These are phyloP conservation scores for Talinum fruticosum DNA, from an alignment of 148 eudicot genomes.

Conservation along the genomic window DNA sequence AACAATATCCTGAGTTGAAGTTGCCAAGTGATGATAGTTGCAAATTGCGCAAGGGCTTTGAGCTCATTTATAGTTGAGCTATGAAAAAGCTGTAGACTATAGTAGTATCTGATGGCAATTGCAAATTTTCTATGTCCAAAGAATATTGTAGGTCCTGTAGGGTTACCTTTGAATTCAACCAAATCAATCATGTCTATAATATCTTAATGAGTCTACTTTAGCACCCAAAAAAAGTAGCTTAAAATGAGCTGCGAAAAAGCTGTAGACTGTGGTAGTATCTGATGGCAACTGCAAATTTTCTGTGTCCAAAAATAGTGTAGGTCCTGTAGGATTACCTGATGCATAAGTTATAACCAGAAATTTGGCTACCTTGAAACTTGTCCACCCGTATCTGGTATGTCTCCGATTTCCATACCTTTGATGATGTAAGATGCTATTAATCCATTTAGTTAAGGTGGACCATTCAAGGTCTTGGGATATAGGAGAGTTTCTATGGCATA, in stretches of 20 bases:
- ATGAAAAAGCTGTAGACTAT: conserved; percentile 10
- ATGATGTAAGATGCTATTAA: background rate
- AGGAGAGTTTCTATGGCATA: background rate
- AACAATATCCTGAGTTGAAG: background rate
- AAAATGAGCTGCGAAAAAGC: too few species aligned
- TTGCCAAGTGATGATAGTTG: conserved; percentile 23
- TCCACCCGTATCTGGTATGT: background rate
- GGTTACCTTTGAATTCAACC: too few species aligned
- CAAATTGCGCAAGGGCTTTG: conserved; percentile 29
- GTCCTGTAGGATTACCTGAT: background rate
- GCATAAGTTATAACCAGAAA: background rate
- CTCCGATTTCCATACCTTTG: background rate
- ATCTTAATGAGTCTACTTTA: too few species aligned
- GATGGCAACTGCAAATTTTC: too few species aligned
- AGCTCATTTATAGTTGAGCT: conserved; percentile 6
- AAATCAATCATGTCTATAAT: too few species aligned
- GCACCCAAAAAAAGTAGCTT: too few species aligned
- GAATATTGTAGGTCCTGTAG: too few species aligned
- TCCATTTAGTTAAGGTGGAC: background rate
- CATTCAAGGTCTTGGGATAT: background rate
- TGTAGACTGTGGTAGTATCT: too few species aligned
- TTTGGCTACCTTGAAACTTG: background rate
- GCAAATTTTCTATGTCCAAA: too few species aligned
- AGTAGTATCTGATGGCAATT: conserved; percentile 21
- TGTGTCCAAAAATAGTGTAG: too few species aligned